Base-by-base conservation (phyloP, 1,139 yeast genomes). In the Chernovozyma sophiae-reginae region DNA sequence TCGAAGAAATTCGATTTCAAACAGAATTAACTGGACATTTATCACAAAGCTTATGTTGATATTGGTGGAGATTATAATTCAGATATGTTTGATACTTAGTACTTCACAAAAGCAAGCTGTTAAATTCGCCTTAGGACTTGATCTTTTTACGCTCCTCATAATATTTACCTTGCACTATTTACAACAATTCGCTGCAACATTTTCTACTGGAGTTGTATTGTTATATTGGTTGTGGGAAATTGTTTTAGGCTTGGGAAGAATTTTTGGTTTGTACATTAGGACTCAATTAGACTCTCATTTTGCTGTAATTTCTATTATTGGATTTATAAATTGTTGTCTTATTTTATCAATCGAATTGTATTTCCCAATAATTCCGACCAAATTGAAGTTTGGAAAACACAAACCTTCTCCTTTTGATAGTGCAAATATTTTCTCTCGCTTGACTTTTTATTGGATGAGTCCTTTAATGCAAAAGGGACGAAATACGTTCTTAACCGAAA, bases 401-500 rank as follows among this genome's bases (percentile, higher is more conserved):
- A 71, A 67, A 37, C 37, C 40, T 2, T 57, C 72, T 45, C 95
- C 97, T 3, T 80, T 76, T 44, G 97, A 90, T 51, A 63, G 64
- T 26, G 95, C 99, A 11, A 85, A 90, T 53, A 65, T 89, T 18
- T 89, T 90, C 52, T 79, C 95, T 14, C 72, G 77, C 43, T 67
- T 94, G 41, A 80, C 95, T 0, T 92, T 92, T 58, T 68, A 79
- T 30, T 92, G 99, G 99, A 85, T 92, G 95, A 78, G 90, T 2
- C 86, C 82, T 4, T 68, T 92, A 53, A 90, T 92, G 96, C 80
- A 72, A 53, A 75, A 74, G 41, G 99, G 99, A 17, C 86, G 85
- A 53, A 60, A 69, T 20, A 81, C 82, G 40, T 92, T 62, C 55
- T 69, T 92, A 46, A 75, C 81, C 11, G 92, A 85, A 52, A 66